phyloP scores from a whole-genome alignment of 1,139 yeast genomes.

The Kodamaea anthophila region DNA sequence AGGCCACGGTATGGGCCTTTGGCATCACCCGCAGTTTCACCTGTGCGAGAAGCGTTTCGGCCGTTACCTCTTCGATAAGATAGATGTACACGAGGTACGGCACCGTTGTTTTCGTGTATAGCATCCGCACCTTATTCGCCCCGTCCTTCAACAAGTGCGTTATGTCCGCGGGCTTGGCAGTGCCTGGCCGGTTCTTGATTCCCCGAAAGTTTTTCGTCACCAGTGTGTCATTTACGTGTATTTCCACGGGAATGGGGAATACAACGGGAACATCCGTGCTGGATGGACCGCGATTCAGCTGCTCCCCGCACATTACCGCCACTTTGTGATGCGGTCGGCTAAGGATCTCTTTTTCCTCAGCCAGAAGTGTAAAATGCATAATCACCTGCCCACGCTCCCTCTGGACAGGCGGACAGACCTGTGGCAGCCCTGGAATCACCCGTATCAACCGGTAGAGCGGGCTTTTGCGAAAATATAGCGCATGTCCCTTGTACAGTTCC shows the following conservation, averaged over 20 bases:
- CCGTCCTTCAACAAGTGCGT: conserved; percentile 19
- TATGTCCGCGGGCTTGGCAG: conserved; percentile 63
- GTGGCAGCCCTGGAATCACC: conserved; percentile 42
- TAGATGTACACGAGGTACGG: conserved; percentile 45
- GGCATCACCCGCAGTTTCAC: conserved; percentile 40
- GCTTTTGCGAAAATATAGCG: conserved; percentile 41
- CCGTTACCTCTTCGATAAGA: conserved; percentile 43
- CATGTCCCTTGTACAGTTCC: conserved; percentile 12
- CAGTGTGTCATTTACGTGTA: conserved; percentile 42
- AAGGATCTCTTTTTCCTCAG: conserved; percentile 29
- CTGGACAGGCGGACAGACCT: conserved; percentile 21
- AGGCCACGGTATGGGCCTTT: conserved; percentile 37
- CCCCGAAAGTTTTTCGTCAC: conserved; percentile 52
- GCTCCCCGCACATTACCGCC: conserved; percentile 44
- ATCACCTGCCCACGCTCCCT: conserved; percentile 36
- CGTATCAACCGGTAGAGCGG: conserved; percentile 48
- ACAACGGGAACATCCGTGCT: conserved; percentile 38
- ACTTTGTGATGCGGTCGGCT: conserved; percentile 23
- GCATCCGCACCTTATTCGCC: conserved; percentile 39
- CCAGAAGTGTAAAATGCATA: conserved; percentile 34
- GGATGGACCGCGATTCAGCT: conserved; percentile 17
- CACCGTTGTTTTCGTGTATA: conserved; percentile 46
- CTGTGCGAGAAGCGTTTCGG: conserved; percentile 28
- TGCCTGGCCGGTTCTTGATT: conserved; percentile 54
- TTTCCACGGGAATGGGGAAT: conserved; percentile 56